Conservation (phyloP, 768 basidiomycete genomes). For the Psilocybe azurescens region DNA sequence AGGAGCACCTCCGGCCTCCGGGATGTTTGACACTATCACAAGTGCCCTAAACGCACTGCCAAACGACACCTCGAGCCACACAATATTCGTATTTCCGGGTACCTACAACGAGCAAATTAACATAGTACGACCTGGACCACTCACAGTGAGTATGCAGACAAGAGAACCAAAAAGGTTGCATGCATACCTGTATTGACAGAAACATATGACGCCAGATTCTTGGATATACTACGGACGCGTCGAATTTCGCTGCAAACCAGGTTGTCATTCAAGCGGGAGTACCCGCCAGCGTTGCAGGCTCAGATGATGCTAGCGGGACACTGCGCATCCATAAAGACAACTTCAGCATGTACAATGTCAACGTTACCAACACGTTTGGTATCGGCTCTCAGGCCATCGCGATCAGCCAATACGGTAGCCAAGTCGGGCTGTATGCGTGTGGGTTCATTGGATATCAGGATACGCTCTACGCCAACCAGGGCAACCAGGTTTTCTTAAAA, state of each 20-base stretch:
- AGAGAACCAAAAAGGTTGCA: too few relatives aligned
- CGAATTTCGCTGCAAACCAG: slow-evolving; percentile 32
- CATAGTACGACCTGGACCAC: slow-evolving; percentile 45
- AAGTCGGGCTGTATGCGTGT: slow-evolving; percentile 48
- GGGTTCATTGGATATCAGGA: slow-evolving; percentile 52
- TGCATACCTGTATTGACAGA: too few relatives aligned
- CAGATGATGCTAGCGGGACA: slow-evolving; percentile 43
- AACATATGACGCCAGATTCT: slow-evolving; percentile 35
- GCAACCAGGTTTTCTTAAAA: slow-evolving; percentile 52
- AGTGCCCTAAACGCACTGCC: slow-evolving; percentile 44
- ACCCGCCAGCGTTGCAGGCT: slow-evolving; percentile 32
- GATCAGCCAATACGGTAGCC: slow-evolving; percentile 49
- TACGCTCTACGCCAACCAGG: slow-evolving; percentile 47
- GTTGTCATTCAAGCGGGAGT: slow-evolving; percentile 33
- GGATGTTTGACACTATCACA: slow-evolving; percentile 43
- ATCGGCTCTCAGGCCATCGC: slow-evolving; percentile 50
- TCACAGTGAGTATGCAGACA: slow-evolving; percentile 33
- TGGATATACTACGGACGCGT: slow-evolving; percentile 38
- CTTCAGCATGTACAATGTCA: slow-evolving; percentile 52
- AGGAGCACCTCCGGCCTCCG: slow-evolving; percentile 37
- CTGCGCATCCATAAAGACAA: slow-evolving; percentile 50
- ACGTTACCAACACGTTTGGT: slow-evolving; percentile 51
- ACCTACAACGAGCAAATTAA: slow-evolving; percentile 48
- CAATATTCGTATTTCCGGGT: slow-evolving; percentile 54
- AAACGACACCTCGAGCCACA: slow-evolving; percentile 37